These are phyloP conservation scores for Staphylotrichum longicolle DNA, from an alignment of 495 filamentous ascomycete species.

Conservation along the genomic window DNA sequence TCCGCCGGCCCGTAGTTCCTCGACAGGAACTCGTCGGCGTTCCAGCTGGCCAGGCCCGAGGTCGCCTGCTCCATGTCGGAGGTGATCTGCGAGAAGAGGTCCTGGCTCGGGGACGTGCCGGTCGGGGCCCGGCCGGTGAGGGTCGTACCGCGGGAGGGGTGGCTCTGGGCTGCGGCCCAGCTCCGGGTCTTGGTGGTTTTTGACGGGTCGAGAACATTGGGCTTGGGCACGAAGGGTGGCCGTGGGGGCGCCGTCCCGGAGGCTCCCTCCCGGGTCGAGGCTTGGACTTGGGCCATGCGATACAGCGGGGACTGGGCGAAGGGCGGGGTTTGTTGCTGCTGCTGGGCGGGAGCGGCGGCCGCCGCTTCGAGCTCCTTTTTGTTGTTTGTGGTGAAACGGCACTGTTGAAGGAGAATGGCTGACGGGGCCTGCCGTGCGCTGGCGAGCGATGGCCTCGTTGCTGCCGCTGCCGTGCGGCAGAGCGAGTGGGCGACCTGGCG, in stretches of 20 bases:
- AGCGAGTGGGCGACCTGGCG: slow-evolving; percentile 28
- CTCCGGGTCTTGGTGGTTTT: not conserved
- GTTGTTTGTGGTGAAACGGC: slow-evolving; percentile 19
- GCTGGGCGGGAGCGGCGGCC: slow-evolving; percentile 10
- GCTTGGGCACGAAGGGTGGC: slow-evolving; percentile 3
- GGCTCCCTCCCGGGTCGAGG: no score
- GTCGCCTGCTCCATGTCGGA: slow-evolving; percentile 12
- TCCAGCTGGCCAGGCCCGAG: slow-evolving; percentile 8
- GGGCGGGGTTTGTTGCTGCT: not conserved
- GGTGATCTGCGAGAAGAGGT: slow-evolving; percentile 10
- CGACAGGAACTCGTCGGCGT: slow-evolving; percentile 19
- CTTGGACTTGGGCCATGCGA: no score
- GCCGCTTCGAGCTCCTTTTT: slow-evolving; percentile 9
- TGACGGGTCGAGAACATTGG: not conserved
- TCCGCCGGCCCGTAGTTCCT: slow-evolving; percentile 16
- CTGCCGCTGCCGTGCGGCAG: slow-evolving; percentile 30
- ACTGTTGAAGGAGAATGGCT: slow-evolving; percentile 10
- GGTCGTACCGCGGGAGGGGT: not conserved
- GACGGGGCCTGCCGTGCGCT: slow-evolving; percentile 17
- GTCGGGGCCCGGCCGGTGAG: not conserved
- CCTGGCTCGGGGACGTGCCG: not conserved
- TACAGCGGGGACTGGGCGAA: not conserved
- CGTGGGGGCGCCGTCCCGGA: slow-evolving; percentile 2
- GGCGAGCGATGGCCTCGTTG: slow-evolving; percentile 20
- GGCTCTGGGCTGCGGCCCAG: not conserved